Base-by-base conservation (phyloP, 495 filamentous ascomycete genomes). In the Penicillium psychrofluorescens region DNA sequence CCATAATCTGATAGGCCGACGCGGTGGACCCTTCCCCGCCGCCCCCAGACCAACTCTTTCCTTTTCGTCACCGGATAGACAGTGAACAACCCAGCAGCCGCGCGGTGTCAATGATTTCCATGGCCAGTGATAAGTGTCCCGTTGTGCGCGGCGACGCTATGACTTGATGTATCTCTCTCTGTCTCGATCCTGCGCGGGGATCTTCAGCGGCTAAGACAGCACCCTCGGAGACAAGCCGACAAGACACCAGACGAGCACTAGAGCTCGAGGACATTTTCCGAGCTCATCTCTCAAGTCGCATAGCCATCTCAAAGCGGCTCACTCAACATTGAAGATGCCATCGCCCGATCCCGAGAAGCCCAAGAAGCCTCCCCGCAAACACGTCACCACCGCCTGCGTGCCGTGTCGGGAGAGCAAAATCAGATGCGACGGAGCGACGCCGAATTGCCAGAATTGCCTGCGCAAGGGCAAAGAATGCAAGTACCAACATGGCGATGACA, bases 381-480 rank as follows among this genome's bases (percentile, higher is more conserved):
- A 74, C 54, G 63, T 74, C 40, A 74, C 70, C 0, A 74, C 70
- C 1, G 70, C 70, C 11, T 74, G 70, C 47, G 68, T 70, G 13
- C 67, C 69, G 13, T 74, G 70, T 53, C 67, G 70, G 9, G 70
- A 74, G 54, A 74, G 70, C 38, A 74, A 74, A 35, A 70, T 74
- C 33, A 63, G 67, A 45, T 74, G 70, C 46, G 68, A 74, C 34
- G 70, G 70, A 13, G 63, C 66, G 16, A 63, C 60, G 38, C 70
- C 70, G 29, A 43, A 68, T 44, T 74, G 70, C 39, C 53, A 68
- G n/a, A 74, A 74, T 48, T 74, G 70, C 42, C 54, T 65, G 45
- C 64, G 61, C n/a, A 72, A 72, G 44, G 62, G 64, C 1, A 74
- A 69, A 40, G 56, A 63, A 8, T 74, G 70, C 55, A 70, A 61